These are phyloP conservation scores for Colletotrichum sp. DNA, from an alignment of 2,329 filamentous ascomycete genomes.

Conservation along the genomic window DNA sequence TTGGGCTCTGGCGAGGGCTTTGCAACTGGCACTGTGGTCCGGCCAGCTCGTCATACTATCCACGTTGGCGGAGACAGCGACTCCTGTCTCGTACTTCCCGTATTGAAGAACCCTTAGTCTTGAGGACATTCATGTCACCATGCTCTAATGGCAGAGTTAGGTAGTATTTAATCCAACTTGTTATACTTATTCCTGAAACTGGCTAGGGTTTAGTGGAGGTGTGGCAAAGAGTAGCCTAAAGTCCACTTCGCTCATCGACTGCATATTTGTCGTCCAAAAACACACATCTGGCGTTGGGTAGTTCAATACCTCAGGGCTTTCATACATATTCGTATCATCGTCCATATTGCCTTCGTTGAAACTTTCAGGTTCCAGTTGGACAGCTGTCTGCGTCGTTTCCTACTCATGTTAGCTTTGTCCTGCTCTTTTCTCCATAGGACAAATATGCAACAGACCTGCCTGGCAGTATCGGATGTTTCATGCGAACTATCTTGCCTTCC, in stretches of 20 bases:
- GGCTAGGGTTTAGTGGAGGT: not conserved
- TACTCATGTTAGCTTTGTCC: accelerated
- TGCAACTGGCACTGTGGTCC: slow-evolving; percentile 16
- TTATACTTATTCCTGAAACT: not conserved
- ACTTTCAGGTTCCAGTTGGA: not conserved
- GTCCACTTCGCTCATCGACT: not conserved
- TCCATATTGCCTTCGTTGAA: not conserved
- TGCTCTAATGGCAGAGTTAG: not conserved
- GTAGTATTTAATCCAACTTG: not conserved
- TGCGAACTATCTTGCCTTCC: not conserved
- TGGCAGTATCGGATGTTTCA: not conserved
- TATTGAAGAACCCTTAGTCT: not conserved
- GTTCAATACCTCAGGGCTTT: not conserved
- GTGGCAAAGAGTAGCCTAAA: not conserved
- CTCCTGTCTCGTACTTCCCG: not conserved
- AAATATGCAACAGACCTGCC: not conserved
- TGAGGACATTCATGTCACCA: not conserved
- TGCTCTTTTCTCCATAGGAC: not conserved
- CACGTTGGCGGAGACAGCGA: not conserved
- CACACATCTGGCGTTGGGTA: not conserved
- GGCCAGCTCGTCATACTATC: slow-evolving; percentile 17
- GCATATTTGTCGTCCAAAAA: not conserved
- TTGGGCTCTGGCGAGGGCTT: slow-evolving; percentile 24
- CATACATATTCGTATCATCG: not conserved
- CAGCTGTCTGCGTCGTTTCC: not conserved